A percentile compares a stretch with the other conserved stretches of the same genome.
Conservation (phyloP, 306 rosid genomes). For the Fragaria ananassa region DNA sequence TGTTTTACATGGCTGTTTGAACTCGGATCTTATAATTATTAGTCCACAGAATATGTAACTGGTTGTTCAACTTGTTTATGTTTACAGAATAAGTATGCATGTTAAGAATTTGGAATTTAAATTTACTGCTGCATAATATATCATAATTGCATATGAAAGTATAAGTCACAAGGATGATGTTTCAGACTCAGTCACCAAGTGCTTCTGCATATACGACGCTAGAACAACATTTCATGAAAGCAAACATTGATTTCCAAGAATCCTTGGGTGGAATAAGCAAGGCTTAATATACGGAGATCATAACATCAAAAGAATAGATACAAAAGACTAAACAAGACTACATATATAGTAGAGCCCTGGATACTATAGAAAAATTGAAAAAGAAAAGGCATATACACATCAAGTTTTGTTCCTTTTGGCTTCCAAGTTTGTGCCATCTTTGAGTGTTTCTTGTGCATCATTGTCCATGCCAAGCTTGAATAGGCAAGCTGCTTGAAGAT, state of each 20-base stretch:
- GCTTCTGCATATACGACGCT: too few species aligned
- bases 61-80: too few species aligned
- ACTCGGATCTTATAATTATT: too few species aligned
- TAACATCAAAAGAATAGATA: constrained; percentile 33
- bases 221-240: constrained; percentile 2
- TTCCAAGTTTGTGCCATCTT: constrained; percentile 81
- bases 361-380: neutral
- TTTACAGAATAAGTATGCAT: too few species aligned
- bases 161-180: too few species aligned
- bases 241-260: constrained; percentile 20
- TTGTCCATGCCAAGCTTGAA: constrained; percentile 82
- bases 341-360: neutral
- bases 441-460: constrained; percentile 92
- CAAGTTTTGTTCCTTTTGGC: constrained; percentile 60
- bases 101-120: too few species aligned
- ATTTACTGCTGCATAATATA: too few species aligned
- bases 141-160: too few species aligned
- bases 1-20: too few species aligned
- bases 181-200: too few species aligned
- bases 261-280: constrained; percentile 27
- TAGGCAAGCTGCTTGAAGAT: constrained; percentile 92
- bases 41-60: too few species aligned
- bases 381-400: constrained; percentile 36
- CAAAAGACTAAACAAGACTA: constrained; percentile 12
- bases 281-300: constrained; percentile 17